phyloP scores from a whole-genome alignment of 495 filamentous ascomycete genomes.

The Penicillium subrubescens region DNA sequence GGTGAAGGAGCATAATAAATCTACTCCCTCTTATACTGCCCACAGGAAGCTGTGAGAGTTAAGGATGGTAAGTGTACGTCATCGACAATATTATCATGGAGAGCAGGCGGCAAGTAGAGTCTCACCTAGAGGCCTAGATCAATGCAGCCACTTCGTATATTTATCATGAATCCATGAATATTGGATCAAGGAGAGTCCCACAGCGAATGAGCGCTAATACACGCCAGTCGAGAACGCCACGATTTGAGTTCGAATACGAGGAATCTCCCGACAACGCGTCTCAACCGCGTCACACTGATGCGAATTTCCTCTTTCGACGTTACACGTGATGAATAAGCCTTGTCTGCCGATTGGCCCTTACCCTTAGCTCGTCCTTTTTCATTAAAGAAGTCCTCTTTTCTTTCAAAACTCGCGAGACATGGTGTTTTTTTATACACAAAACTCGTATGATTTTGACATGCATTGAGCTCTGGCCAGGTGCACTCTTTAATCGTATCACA shows the following conservation, averaged over 20 bases:
- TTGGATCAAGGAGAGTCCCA: not conserved
- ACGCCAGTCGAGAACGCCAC: not conserved
- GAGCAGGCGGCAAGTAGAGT: slow-evolving; percentile 1
- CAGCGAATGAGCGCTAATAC: not conserved
- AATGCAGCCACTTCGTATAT: slow-evolving; percentile 2
- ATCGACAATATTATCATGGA: not conserved
- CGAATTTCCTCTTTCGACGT: not conserved
- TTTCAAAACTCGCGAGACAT: not conserved
- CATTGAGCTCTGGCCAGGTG: not conserved
- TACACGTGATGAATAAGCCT: not conserved
- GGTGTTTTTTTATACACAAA: not conserved
- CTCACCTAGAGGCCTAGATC: not conserved
- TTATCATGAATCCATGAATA: not conserved
- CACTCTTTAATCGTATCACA: not conserved
- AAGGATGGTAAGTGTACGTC: not conserved
- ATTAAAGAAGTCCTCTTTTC: not conserved
- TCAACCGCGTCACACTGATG: not conserved
- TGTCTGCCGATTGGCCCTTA: not conserved
- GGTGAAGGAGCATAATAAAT: not conserved
- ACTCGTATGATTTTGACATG: not conserved
- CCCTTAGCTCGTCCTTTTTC: not conserved
- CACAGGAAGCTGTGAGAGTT: not conserved
- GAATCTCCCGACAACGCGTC: not conserved
- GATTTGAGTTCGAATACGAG: slow-evolving; percentile 2
- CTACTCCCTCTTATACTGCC: not conserved